Conservation (phyloP, 129 eudicot species). For the Artemisia tridentata region DNA sequence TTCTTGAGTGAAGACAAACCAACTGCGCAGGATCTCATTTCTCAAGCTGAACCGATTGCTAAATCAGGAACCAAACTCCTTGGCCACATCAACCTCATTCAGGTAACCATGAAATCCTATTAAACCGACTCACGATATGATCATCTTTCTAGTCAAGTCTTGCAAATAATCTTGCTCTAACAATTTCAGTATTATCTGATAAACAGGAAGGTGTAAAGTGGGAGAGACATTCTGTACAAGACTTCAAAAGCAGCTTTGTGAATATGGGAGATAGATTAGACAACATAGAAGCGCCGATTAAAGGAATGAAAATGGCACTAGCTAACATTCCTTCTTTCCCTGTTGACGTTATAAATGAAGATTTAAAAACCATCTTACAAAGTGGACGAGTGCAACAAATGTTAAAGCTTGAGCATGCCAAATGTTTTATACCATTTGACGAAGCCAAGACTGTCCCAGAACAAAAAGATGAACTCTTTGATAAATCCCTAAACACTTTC, state of each 20-base stretch:
- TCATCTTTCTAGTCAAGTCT: neutral
- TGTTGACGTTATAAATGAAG: conserved; percentile 21
- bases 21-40: conserved; percentile 40
- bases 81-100: conserved; percentile 45
- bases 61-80: conserved; percentile 60
- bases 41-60: conserved; percentile 57
- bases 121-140: neutral
- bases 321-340: conserved; percentile 38
- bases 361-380: conserved; percentile 31
- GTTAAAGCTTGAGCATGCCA: conserved; percentile 36
- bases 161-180: neutral
- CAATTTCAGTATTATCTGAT: neutral
- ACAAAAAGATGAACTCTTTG: conserved; percentile 30
- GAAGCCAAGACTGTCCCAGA: conserved; percentile 44
- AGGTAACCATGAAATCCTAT: conserved; percentile 43
- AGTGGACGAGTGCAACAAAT: conserved; percentile 28
- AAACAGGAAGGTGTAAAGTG: conserved; percentile 61
- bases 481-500: conserved; percentile 30
- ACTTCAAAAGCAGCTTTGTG: conserved; percentile 21
- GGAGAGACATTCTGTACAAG: conserved; percentile 51
- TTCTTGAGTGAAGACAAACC: conserved; percentile 38
- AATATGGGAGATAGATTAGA: conserved; percentile 51
- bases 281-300: conserved; percentile 46
- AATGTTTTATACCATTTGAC: conserved; percentile 37
- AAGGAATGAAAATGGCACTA: conserved; percentile 66